These are phyloP conservation scores for Fusarium chuoi DNA, from an alignment of 2,329 filamentous ascomycete genomes.

Conservation along the genomic window DNA sequence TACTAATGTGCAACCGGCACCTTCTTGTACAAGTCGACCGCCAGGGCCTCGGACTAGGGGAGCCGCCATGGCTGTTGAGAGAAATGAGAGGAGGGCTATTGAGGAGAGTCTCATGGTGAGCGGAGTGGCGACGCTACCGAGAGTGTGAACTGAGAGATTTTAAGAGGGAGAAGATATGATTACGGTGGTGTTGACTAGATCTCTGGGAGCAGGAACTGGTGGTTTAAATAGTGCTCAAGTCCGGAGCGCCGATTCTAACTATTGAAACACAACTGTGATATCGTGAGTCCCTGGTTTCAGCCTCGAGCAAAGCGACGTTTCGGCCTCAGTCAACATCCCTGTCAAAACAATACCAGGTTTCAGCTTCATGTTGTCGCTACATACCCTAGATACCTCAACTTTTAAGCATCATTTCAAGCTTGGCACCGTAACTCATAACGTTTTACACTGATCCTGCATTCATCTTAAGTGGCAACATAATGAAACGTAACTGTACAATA, in stretches of 20 bases:
- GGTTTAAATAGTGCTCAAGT: rapidly evolving
- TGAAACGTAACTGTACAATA: no score
- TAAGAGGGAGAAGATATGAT: not conserved
- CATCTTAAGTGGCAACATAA: rapidly evolving
- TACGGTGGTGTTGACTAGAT: rapidly evolving
- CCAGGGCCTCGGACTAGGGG: slow-evolving; percentile 2
- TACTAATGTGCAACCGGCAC: not conserved
- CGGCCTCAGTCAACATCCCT: not conserved
- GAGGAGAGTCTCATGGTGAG: not conserved
- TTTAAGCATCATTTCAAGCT: not conserved
- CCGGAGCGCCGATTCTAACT: rapidly evolving
- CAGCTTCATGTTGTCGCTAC: not conserved
- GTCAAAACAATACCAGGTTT: not conserved
- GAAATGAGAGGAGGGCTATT: not conserved
- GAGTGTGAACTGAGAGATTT: rapidly evolving
- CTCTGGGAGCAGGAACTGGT: rapidly evolving
- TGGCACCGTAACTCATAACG: rapidly evolving
- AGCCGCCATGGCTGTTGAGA: not conserved
- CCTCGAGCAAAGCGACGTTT: not conserved
- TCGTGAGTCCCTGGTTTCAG: not conserved
- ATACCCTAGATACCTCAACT: rapidly evolving
- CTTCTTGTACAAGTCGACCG: slow-evolving; percentile 5
- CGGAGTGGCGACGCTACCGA: not conserved
- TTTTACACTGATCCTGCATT: rapidly evolving
- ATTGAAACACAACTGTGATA: not conserved